Conservation (phyloP, 305 asterid genomes). For the Petunia hybrid region DNA sequence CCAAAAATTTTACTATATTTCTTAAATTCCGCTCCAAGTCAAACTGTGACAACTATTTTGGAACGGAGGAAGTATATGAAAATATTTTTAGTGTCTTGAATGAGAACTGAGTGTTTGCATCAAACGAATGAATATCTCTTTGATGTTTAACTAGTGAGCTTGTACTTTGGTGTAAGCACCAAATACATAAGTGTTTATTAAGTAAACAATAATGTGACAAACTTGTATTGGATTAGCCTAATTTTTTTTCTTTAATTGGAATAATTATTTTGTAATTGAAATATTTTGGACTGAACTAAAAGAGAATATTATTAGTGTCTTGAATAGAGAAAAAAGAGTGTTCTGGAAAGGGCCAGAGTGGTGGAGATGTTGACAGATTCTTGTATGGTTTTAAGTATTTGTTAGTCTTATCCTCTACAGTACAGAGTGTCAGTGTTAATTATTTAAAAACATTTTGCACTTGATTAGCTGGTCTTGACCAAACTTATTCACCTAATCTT, state of each 20-base stretch:
- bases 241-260: constrained; percentile 20
- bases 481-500: constrained; percentile 49
- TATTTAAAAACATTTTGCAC: neutral
- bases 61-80: no score
- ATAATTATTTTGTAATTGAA: neutral
- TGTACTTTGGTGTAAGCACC: no score
- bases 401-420: constrained; percentile 62
- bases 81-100: no score
- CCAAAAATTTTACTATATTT: no score
- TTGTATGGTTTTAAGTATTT: constrained; percentile 28
- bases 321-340: constrained; percentile 35
- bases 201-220: neutral
- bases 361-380: constrained; percentile 50
- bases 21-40: no score
- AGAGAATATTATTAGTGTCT: neutral
- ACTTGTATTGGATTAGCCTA: neutral
- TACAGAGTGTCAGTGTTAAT: constrained; percentile 49
- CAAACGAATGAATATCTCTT: no score
- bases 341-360: constrained; percentile 55
- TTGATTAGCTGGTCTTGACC: constrained; percentile 51
- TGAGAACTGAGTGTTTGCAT: no score
- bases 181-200: neutral
- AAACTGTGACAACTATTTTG: no score
- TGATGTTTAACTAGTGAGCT: no score
- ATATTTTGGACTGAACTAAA: neutral